Percentiles rank a stretch among this genome's conserved stretches.
These are phyloP conservation scores for Nannochloropsis salina DNA, from an alignment of 108 stramenopile genomes.

Conservation along the genomic window DNA sequence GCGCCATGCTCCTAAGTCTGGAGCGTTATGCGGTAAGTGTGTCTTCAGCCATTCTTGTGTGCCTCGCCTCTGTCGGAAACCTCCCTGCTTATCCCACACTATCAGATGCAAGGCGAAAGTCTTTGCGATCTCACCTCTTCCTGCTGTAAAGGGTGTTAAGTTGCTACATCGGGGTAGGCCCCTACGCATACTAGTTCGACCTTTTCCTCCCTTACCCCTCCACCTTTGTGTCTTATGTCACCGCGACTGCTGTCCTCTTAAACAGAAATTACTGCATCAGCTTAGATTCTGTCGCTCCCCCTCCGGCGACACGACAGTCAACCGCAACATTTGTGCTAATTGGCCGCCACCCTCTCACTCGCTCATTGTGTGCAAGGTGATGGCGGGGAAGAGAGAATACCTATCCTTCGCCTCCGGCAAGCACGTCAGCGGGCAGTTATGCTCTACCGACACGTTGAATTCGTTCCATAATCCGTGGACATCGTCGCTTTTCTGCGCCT, in stretches of 20 bases:
- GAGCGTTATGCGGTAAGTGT: too few species aligned
- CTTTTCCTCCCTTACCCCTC: neutral
- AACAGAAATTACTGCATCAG: too few species aligned
- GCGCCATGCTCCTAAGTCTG: too few species aligned
- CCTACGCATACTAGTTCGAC: neutral
- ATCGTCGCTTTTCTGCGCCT: neutral
- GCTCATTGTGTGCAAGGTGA: neutral
- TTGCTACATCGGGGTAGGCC: neutral
- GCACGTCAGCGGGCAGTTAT: neutral
- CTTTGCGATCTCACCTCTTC: neutral
- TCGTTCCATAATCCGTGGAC: constrained; percentile 2
- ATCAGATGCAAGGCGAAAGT: too few species aligned
- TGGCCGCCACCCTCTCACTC: neutral
- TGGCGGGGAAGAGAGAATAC: neutral
- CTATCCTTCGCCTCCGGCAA: neutral
- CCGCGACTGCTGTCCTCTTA: too few species aligned
- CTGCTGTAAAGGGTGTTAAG: neutral
- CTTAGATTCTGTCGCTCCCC: too few species aligned
- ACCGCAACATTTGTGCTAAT: too few species aligned
- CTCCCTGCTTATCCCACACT: too few species aligned
- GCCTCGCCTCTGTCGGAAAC: too few species aligned
- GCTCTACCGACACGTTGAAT: neutral
- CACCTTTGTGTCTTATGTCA: neutral
- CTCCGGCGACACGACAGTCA: too few species aligned
- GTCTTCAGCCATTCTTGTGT: too few species aligned